A percentile compares a stretch with the other conserved stretches of the same genome.
phyloP scores from a whole-genome alignment of 1,139 yeast species.

The Candida labiduridarum region DNA sequence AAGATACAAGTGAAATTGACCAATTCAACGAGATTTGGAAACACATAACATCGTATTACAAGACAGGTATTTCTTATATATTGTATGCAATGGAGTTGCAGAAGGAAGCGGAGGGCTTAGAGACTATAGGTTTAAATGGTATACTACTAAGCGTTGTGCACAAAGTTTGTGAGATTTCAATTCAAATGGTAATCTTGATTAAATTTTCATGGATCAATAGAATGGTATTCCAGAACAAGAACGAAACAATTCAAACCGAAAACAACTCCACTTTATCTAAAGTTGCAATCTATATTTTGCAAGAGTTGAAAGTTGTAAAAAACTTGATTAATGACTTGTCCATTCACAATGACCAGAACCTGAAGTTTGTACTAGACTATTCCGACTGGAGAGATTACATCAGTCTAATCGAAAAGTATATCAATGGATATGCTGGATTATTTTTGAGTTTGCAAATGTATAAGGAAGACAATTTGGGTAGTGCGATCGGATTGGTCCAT shows the following conservation, averaged over 20 bases:
- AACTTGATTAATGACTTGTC: conserved; percentile 20
- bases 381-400: conserved; percentile 40
- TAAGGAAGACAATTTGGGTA: conserved; percentile 43
- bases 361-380: conserved; percentile 18
- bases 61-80: conserved; percentile 31
- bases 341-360: background rate
- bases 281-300: conserved; percentile 42
- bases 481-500: conserved; percentile 46
- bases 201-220: conserved; percentile 46
- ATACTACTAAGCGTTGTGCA: conserved; percentile 18
- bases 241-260: conserved; percentile 31
- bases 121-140: conserved; percentile 7
- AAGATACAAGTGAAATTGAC: conserved; percentile 19
- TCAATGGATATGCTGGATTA: conserved; percentile 45
- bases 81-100: conserved; percentile 23
- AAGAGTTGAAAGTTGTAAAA: conserved; percentile 30
- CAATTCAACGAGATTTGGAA: conserved; percentile 36
- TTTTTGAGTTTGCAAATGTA: conserved; percentile 46
- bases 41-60: conserved; percentile 35
- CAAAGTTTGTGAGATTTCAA: conserved; percentile 33
- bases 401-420: conserved; percentile 34
- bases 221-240: conserved; percentile 24
- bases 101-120: background rate
- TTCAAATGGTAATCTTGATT: conserved; percentile 44
- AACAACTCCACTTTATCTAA: conserved; percentile 46